phyloP scores from a whole-genome alignment of 768 basidiomycete genomes.

The Tephrocybe sp. region DNA sequence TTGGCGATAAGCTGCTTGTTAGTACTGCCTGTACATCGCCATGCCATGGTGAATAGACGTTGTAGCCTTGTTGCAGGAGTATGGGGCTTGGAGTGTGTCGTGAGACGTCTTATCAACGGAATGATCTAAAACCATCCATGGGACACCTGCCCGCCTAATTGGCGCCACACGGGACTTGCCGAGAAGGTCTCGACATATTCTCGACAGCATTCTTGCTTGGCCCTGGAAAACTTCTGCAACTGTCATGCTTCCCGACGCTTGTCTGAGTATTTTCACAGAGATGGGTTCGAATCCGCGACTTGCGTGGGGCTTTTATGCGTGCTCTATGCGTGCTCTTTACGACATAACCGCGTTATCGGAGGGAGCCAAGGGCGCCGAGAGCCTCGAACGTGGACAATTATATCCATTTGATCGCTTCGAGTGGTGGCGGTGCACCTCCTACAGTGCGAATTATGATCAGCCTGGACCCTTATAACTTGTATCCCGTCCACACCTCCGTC shows the following conservation, averaged over 20 bases:
- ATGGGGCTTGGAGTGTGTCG: neutral
- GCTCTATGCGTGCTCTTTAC: neutral
- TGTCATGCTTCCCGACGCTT: no score
- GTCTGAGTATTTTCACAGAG: no score
- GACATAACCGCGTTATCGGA: neutral
- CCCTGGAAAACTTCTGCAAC: no score
- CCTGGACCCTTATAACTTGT: neutral
- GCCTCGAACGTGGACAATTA: constrained; percentile 42
- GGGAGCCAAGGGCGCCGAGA: constrained; percentile 28
- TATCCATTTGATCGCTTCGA: neutral
- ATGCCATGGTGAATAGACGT: constrained; percentile 72
- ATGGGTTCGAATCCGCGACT: no score
- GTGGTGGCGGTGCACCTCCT: constrained; percentile 1
- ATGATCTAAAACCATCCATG: neutral
- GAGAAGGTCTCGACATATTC: no score
- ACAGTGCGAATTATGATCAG: neutral
- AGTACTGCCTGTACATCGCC: constrained; percentile 70
- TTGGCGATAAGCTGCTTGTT: constrained; percentile 77
- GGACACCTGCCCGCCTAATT: no score
- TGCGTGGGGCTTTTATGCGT: no score
- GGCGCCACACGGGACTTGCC: no score
- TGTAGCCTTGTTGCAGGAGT: neutral
- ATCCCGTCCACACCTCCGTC: no score
- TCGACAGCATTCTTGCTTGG: no score
- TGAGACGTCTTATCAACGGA: neutral